A percentile compares a stretch with the other conserved stretches of the same genome.
Conservation (phyloP, 805 yeast species). For the Wickerhamomyces hampshirensis region DNA sequence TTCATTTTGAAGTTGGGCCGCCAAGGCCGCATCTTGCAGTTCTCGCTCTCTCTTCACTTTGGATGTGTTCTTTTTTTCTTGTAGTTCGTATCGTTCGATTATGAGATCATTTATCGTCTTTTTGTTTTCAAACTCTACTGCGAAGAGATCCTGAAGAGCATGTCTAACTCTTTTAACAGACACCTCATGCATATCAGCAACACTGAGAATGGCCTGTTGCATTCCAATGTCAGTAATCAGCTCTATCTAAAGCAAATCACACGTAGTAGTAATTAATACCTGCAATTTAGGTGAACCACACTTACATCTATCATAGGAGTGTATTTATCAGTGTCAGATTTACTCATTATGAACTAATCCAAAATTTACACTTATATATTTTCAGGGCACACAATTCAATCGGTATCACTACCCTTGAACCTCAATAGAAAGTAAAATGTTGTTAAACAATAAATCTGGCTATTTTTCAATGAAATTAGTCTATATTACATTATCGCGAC, state of each 20-base stretch:
- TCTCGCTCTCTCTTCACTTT: conserved; percentile 34
- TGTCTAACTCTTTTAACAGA: conserved; percentile 67
- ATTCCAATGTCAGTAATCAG: too few relatives aligned
- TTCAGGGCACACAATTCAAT: background rate
- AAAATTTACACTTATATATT: background rate
- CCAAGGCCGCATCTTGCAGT: conserved; percentile 46
- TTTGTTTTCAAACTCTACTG: conserved; percentile 48
- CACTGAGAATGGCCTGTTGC: conserved; percentile 61
- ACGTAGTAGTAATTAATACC: conserved; percentile 2
- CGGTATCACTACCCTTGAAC: too few relatives aligned
- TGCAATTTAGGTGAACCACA: conserved; percentile 3
- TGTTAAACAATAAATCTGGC: too few relatives aligned
- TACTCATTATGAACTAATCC: conserved; percentile 8
- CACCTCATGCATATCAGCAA: conserved; percentile 62
- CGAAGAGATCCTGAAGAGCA: conserved; percentile 68
- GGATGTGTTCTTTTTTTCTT: conserved; percentile 21
- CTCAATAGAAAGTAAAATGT: too few relatives aligned
- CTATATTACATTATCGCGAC: too few relatives aligned
- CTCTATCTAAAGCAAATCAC: too few relatives aligned
- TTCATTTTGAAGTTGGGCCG: conserved; percentile 40
- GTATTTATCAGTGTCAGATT: conserved; percentile 25
- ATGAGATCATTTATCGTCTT: conserved; percentile 57
- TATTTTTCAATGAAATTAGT: too few relatives aligned
- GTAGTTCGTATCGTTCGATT: conserved; percentile 46
- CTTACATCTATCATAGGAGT: conserved; percentile 63